Conservation (phyloP, 1,284 basidiomycete genomes). For the Irpex lacteus region DNA sequence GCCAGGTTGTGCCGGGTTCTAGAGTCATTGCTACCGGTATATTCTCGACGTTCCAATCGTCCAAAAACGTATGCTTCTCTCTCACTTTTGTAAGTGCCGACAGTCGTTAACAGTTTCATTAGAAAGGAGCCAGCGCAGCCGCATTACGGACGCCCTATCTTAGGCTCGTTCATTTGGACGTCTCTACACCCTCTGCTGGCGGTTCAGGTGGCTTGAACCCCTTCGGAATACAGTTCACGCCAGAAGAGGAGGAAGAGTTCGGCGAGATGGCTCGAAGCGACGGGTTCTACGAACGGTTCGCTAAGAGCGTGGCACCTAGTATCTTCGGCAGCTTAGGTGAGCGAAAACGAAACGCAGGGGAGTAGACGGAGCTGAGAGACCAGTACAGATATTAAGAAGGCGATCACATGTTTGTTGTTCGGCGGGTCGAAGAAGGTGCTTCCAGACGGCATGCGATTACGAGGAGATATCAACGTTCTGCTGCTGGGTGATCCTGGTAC, state of each 20-base stretch:
- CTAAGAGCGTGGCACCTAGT: constrained; percentile 93
- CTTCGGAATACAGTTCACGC: constrained; percentile 84
- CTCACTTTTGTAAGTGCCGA: background rate
- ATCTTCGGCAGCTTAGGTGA: constrained; percentile 92
- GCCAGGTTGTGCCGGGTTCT: constrained; percentile 92
- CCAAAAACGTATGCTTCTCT: constrained; percentile 63
- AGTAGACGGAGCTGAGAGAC: background rate
- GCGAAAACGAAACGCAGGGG: constrained; percentile 21
- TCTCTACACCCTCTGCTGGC: constrained; percentile 73
- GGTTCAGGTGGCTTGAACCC: constrained; percentile 69
- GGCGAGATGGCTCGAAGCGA: constrained; percentile 86
- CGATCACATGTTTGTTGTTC: constrained; percentile 92
- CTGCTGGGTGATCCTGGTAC: constrained; percentile 97
- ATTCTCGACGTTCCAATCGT: constrained; percentile 91
- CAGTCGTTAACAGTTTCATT: constrained; percentile 2
- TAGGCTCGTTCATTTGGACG: constrained; percentile 88
- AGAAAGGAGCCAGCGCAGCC: constrained; percentile 77
- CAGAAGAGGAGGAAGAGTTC: constrained; percentile 98
- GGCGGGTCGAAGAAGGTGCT: constrained; percentile 98
- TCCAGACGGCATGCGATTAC: constrained; percentile 95
- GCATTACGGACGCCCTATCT: constrained; percentile 95
- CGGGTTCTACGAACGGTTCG: constrained; percentile 92
- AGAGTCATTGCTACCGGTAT: constrained; percentile 95
- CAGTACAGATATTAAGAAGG: constrained; percentile 91
- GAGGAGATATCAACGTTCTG: constrained; percentile 98